Evolutionary conservation across 257 asterid species (phyloP).

Genomic region (Craterostigma plantagineum): DNA sequence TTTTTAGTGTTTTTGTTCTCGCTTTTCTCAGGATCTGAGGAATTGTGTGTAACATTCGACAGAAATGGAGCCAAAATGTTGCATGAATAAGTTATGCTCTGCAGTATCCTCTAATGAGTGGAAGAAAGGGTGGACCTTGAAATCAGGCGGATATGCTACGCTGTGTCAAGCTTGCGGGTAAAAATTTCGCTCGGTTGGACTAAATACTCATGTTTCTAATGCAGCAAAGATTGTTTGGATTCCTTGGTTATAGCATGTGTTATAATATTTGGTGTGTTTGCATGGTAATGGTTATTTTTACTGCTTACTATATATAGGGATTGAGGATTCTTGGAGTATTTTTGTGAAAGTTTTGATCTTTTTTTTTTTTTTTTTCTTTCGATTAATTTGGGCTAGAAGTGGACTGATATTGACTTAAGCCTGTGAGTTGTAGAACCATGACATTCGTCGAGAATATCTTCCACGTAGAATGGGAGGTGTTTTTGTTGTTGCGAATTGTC

Average conservation of each 20-base stretch:
- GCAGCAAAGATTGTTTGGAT: too few relatives aligned
- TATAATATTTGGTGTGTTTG: conserved; percentile 5
- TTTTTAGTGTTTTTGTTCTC: conserved; percentile 25
- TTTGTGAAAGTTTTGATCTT: not conserved
- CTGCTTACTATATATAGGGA: conserved; percentile 1
- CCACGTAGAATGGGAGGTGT: too few relatives aligned
- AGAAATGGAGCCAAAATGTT: conserved; percentile 65
- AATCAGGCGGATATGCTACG: conserved; percentile 76
- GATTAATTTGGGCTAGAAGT: too few relatives aligned
- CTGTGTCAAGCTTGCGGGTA: conserved; percentile 91
- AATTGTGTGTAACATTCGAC: conserved; percentile 11
- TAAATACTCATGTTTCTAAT: conserved; percentile 1
- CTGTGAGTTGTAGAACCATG: too few relatives aligned
- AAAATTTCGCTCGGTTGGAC: too few relatives aligned
- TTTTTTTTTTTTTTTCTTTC: too few relatives aligned
- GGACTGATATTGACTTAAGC: too few relatives aligned
- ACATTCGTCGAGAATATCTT: too few relatives aligned
- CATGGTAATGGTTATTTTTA: not conserved
- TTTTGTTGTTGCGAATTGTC: too few relatives aligned
- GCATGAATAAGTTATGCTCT: conserved; percentile 82
- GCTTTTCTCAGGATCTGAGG: conserved; percentile 16
- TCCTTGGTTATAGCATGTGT: too few relatives aligned
- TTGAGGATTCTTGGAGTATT: not conserved
- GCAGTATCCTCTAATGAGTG: conserved; percentile 62
- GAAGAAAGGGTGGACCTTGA: conserved; percentile 89